A percentile compares a stretch with the other conserved stretches of the same genome.
phyloP scores from a whole-genome alignment of 352 stramenopile species.

The Nothophytophthora sp. region DNA sequence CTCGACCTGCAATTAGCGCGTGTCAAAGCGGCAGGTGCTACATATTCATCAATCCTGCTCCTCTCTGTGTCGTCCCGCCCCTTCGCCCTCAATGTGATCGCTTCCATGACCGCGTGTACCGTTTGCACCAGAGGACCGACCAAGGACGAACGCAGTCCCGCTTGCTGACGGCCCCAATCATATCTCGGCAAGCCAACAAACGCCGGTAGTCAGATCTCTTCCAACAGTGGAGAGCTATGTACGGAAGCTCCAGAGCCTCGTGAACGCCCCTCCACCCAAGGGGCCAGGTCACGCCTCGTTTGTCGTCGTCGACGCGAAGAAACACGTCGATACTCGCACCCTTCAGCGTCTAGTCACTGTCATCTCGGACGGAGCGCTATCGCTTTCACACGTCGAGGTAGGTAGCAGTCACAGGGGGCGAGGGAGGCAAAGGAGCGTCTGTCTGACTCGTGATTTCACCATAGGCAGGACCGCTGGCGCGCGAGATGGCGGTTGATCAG shows the following conservation, averaged over 20 bases:
- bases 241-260: conserved; percentile 35
- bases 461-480: conserved; percentile 36
- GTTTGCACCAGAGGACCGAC: conserved; percentile 9
- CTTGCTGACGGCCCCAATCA: neutral
- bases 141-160: neutral
- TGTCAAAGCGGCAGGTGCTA: conserved; percentile 18
- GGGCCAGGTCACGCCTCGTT: conserved; percentile 10
- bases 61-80: neutral
- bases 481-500: conserved; percentile 35
- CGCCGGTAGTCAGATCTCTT: neutral
- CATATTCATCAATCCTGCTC: neutral
- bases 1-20: conserved; percentile 44
- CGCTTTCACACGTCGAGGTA: conserved; percentile 33
- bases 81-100: neutral
- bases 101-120: neutral
- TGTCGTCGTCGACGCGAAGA: conserved; percentile 28
- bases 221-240: conserved; percentile 24
- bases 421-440: neutral
- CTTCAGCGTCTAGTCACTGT: conserved; percentile 38
- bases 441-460: neutral
- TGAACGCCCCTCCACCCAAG: conserved; percentile 18
- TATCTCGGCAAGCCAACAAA: neutral
- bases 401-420: neutral
- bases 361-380: conserved; percentile 44
- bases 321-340: conserved; percentile 37